Evolutionary conservation across 2,329 filamentous ascomycete genomes (phyloP).

Genomic region (Ascochyta rabiei): DNA sequence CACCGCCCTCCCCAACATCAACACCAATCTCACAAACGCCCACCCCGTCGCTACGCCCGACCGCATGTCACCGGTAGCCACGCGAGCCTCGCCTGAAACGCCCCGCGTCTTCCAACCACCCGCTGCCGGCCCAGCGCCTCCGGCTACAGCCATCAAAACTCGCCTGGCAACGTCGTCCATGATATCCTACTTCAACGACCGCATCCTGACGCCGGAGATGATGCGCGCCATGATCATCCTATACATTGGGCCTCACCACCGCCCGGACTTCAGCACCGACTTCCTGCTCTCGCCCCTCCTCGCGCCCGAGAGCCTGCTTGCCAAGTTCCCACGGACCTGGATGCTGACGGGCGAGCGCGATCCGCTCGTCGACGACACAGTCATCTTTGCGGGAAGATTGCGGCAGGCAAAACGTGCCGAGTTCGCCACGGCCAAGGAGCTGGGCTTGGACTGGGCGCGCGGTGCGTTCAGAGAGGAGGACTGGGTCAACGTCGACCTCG

Average conservation of each 20-base stretch:
- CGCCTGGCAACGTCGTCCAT: conserved; percentile 95
- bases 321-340: conserved; percentile 90
- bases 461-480: conserved; percentile 73
- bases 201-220: conserved; percentile 94
- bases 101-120: conserved; percentile 26
- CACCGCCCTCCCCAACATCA: conserved; percentile 20
- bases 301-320: conserved; percentile 81
- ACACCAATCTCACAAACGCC: conserved; percentile 32
- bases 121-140: conserved; percentile 43
- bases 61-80: conserved; percentile 19
- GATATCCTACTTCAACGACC: conserved; percentile 97
- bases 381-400: conserved; percentile 91
- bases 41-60: conserved; percentile 31
- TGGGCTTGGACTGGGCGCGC: conserved; percentile 59
- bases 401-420: conserved; percentile 73
- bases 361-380: conserved; percentile 93
- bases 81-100: conserved; percentile 18
- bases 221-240: conserved; percentile 99
- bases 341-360: conserved; percentile 95
- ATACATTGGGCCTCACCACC: conserved; percentile 91
- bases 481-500: conserved; percentile 78
- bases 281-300: conserved; percentile 89
- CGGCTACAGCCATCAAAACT: conserved; percentile 68
- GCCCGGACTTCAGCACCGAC: conserved; percentile 90
- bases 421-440: conserved; percentile 61